phyloP scores from a whole-genome alignment of 768 basidiomycete genomes.

The Leccinum boreale region DNA sequence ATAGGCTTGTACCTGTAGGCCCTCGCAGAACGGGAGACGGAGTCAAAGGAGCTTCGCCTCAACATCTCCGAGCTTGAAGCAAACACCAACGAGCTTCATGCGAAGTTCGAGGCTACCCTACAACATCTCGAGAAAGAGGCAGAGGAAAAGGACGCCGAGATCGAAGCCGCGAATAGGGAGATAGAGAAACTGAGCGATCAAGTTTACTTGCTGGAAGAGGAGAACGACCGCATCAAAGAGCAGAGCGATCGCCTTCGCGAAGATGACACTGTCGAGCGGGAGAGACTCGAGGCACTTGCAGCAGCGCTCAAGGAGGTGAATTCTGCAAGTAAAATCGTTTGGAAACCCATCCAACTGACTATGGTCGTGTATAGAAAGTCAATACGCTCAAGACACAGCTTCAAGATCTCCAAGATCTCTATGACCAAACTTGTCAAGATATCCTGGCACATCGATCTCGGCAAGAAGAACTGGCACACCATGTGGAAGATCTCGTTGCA shows the following conservation, averaged over 20 bases:
- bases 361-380: conserved; percentile 55
- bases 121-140: conserved; percentile 76
- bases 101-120: conserved; percentile 71
- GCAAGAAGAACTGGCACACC: conserved; percentile 73
- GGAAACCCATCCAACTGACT: not conserved
- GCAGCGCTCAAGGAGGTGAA: conserved; percentile 79
- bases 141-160: conserved; percentile 76
- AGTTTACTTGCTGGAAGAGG: conserved; percentile 84
- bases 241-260: conserved; percentile 65
- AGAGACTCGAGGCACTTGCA: conserved; percentile 62
- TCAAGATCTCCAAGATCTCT: conserved; percentile 59
- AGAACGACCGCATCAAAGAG: conserved; percentile 73
- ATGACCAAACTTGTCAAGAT: conserved; percentile 61
- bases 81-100: conserved; percentile 63
- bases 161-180: conserved; percentile 68
- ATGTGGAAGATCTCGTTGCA: conserved; percentile 67
- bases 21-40: conserved; percentile 74
- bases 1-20: conserved; percentile 40
- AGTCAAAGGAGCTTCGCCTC: conserved; percentile 71
- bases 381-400: conserved; percentile 59
- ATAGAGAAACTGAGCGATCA: conserved; percentile 79
- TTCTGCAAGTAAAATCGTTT: not conserved
- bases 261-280: conserved; percentile 70
- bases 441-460: conserved; percentile 64
- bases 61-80: conserved; percentile 74